Percentiles rank a stretch among this genome's conserved stretches.
Conservation (phyloP, 2,329 filamentous ascomycete genomes). For the Alternaria brassicicola region DNA sequence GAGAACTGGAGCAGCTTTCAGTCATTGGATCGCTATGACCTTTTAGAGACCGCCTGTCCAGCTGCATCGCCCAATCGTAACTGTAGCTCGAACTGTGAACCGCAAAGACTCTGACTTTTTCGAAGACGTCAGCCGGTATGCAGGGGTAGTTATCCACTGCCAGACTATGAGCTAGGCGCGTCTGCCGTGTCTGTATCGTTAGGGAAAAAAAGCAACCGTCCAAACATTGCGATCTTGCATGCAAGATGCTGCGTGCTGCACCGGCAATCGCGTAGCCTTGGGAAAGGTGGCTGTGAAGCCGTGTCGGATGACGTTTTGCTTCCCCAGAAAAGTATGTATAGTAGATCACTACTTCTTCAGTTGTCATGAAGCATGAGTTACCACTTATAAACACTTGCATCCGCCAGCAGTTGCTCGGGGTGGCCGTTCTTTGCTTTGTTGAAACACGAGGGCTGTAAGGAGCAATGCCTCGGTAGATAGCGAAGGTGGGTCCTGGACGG, state of each 20-base stretch:
- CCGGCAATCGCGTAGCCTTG: slow-evolving; percentile 4
- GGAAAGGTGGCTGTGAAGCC: not conserved
- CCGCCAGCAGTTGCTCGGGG: not conserved
- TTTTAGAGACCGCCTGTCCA: slow-evolving; percentile 5
- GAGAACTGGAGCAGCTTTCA: slow-evolving; percentile 1
- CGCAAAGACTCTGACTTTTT: not conserved
- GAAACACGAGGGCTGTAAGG: not conserved
- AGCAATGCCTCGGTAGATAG: not conserved
- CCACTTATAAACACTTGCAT: not conserved
- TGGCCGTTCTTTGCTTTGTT: slow-evolving; percentile 1
- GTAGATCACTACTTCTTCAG: not conserved
- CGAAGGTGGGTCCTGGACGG: not conserved
- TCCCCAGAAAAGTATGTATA: slow-evolving; percentile 1
- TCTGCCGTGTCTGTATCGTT: not conserved
- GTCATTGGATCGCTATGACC: slow-evolving; percentile 15
- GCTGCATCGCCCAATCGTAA: slow-evolving; percentile 11
- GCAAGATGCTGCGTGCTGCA: not conserved
- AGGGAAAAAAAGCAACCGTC: not conserved
- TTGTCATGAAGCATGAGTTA: not conserved
- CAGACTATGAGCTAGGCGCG: not conserved
- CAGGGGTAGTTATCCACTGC: not conserved
- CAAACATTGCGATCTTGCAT: not conserved
- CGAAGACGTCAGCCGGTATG: not conserved
- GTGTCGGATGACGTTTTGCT: not conserved
- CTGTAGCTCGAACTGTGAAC: slow-evolving; percentile 5